A percentile compares a stretch with the other conserved stretches of the same genome.
These are phyloP conservation scores for Cystobasidium ongulense DNA, from an alignment of 768 basidiomycete genomes.

Conservation along the genomic window DNA sequence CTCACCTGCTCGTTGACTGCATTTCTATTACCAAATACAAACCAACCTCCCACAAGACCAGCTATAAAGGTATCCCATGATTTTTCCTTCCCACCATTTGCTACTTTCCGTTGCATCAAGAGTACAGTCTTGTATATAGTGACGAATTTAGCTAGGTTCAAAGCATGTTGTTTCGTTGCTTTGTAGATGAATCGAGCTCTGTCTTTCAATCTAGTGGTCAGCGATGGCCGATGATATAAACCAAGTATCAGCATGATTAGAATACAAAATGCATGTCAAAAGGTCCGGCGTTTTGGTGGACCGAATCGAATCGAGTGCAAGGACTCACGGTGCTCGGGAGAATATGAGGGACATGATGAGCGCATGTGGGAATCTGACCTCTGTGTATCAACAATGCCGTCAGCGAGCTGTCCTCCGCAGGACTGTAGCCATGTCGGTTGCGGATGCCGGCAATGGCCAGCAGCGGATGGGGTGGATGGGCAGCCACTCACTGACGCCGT, in stretches of 20 bases:
- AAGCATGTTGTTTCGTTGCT: slow-evolving; percentile 80
- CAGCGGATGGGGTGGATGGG: not conserved
- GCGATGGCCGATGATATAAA: not conserved
- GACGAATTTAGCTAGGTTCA: slow-evolving; percentile 89
- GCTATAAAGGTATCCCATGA: slow-evolving; percentile 80
- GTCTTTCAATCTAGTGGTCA: slow-evolving; percentile 57
- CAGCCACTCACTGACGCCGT: slow-evolving; percentile 41
- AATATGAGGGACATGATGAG: slow-evolving; percentile 8
- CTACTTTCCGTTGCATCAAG: slow-evolving; percentile 64
- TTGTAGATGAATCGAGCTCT: slow-evolving; percentile 62
- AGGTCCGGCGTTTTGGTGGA: not conserved
- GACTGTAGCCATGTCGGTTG: not conserved
- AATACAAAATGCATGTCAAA: not conserved
- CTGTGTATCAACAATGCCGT: not conserved
- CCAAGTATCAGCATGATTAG: not conserved
- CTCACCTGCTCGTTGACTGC: slow-evolving; percentile 86
- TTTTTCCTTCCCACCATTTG: slow-evolving; percentile 59
- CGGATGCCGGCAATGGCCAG: not conserved
- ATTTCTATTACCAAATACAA: slow-evolving; percentile 70
- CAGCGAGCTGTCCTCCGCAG: not conserved
- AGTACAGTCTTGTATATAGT: slow-evolving; percentile 81
- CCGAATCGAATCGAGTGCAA: not conserved
- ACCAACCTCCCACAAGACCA: slow-evolving; percentile 71
- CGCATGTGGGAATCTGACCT: slow-evolving; percentile 38
- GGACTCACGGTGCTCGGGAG: slow-evolving; percentile 7